Evolutionary conservation across 2,329 filamentous ascomycete genomes (phyloP), one percentile per base, ranked within the genome.

Genomic region (Xylariaceae sp.): DNA sequence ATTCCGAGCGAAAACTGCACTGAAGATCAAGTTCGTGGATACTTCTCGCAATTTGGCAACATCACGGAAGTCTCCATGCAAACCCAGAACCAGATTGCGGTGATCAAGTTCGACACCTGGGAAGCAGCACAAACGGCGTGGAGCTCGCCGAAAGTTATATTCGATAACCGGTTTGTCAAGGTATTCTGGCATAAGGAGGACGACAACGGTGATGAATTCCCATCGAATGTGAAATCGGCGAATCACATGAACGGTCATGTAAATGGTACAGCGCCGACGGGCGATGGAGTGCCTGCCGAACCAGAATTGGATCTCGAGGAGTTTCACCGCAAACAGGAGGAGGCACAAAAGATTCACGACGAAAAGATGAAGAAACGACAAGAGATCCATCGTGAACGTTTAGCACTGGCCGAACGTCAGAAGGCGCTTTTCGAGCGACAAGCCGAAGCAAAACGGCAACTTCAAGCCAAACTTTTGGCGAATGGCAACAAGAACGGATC

Each of bases 151-250:
- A 91, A 91, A 69, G 87, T 86, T 51, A 87, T 94, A 50, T 94
- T 93, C 69, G 88, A 92, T 68, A 94, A 93, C 66, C 81, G 90
- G 9, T 94, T 94, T 67, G 90, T 94, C 53, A 92, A 91, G 68
- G 87, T 93, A 0, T 92, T 88, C 68, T 93, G 89, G 89, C 81
- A 85, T 69, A 87, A 84, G 66, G 80, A 82, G 4, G 79, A 81
- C 4, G 49, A 51, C 48, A 69, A 68, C 2, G 61, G 73, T 10
- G 69, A 72, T 1, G 63, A 67, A 56, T 37, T 64, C 39, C n/a
- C 65, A 53, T 55, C 69, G 30, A 63, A 69, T 51, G 72, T 68
- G 13, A 70, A 72, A 13, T 61, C 53, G 7, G 58, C 66, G 8
- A 74, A 73, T 51, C 72, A 70, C 13, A 68, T 69, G 44, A 74